Evolutionary conservation across 2,329 filamentous ascomycete genomes (phyloP).

Genomic region (Ophiostoma perfectum): DNA sequence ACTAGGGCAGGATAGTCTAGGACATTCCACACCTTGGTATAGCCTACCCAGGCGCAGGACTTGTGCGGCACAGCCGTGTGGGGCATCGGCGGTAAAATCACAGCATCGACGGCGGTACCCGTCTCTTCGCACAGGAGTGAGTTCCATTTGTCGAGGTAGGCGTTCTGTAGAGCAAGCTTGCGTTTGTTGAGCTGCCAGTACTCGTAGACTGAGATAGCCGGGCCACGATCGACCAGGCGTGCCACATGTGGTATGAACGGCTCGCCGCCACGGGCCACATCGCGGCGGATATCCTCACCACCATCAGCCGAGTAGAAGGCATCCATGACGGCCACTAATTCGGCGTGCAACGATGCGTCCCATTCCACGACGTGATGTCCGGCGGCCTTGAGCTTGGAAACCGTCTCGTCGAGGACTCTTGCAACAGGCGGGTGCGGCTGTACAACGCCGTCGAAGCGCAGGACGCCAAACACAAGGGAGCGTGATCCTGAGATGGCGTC

Average conservation of each 20-base stretch:
- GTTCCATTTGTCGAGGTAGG: slow-evolving; percentile 57
- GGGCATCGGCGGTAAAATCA: slow-evolving; percentile 56
- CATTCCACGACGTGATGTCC: slow-evolving; percentile 53
- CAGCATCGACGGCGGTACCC: slow-evolving; percentile 47
- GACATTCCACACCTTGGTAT: slow-evolving; percentile 58
- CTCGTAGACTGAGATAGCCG: slow-evolving; percentile 55
- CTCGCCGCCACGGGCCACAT: slow-evolving; percentile 51
- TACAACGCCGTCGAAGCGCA: slow-evolving; percentile 35
- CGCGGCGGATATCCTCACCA: slow-evolving; percentile 55
- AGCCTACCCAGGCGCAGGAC: slow-evolving; percentile 46
- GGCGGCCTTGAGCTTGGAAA: slow-evolving; percentile 34
- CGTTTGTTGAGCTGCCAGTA: slow-evolving; percentile 63
- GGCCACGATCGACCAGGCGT: slow-evolving; percentile 47
- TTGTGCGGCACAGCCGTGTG: slow-evolving; percentile 49
- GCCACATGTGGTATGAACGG: slow-evolving; percentile 56
- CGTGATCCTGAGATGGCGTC: slow-evolving; percentile 36
- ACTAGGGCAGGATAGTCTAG: slow-evolving; percentile 56
- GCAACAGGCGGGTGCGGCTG: slow-evolving; percentile 53
- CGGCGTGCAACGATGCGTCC: slow-evolving; percentile 46
- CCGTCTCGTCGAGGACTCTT: slow-evolving; percentile 48
- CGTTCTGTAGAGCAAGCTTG: slow-evolving; percentile 49
- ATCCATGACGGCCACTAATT: slow-evolving; percentile 44
- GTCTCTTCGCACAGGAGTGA: slow-evolving; percentile 37
- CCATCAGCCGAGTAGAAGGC: slow-evolving; percentile 58
- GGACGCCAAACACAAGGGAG: slow-evolving; percentile 18